A percentile compares a stretch with the other conserved stretches of the same genome.
phyloP scores from a whole-genome alignment of 352 stramenopile genomes.

The Pythium brachiatum region DNA sequence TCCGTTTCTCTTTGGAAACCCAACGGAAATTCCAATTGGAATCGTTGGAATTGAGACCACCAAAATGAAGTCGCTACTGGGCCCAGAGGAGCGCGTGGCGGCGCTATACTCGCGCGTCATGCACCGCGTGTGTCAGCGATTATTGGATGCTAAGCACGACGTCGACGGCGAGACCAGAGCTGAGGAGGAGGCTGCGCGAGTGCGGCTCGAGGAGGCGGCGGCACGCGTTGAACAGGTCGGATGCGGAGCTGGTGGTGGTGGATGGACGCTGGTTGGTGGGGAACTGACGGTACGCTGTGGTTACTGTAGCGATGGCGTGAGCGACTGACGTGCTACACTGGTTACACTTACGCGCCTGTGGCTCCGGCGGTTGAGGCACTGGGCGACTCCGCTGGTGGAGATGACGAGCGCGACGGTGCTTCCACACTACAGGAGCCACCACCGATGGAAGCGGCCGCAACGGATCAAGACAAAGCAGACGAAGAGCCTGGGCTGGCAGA shows the following conservation, averaged over 20 bases:
- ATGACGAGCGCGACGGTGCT: not conserved
- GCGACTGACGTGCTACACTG: slow-evolving; percentile 21
- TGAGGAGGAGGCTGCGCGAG: slow-evolving; percentile 31
- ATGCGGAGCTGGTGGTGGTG: not conserved
- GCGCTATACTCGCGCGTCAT: slow-evolving; percentile 65
- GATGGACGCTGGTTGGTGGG: not conserved
- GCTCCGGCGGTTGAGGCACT: not conserved
- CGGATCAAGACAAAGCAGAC: not conserved
- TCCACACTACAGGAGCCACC: no score
- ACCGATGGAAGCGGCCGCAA: not conserved
- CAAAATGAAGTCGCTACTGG: not conserved
- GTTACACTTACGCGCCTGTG: not conserved
- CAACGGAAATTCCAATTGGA: not conserved
- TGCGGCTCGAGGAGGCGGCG: not conserved
- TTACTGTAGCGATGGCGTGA: slow-evolving; percentile 19
- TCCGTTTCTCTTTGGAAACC: no score
- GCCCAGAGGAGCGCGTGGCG: slow-evolving; percentile 28
- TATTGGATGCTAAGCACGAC: slow-evolving; percentile 30
- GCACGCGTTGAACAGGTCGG: slow-evolving; percentile 13
- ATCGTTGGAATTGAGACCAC: not conserved
- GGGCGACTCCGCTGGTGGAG: not conserved
- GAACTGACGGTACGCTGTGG: not conserved
- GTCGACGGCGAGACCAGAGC: slow-evolving; percentile 14
- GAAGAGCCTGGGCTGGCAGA: not conserved
- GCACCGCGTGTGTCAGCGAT: slow-evolving; percentile 46